Conservation (phyloP, 129 eudicot species). For the Chrysanthemum seticuspe region DNA sequence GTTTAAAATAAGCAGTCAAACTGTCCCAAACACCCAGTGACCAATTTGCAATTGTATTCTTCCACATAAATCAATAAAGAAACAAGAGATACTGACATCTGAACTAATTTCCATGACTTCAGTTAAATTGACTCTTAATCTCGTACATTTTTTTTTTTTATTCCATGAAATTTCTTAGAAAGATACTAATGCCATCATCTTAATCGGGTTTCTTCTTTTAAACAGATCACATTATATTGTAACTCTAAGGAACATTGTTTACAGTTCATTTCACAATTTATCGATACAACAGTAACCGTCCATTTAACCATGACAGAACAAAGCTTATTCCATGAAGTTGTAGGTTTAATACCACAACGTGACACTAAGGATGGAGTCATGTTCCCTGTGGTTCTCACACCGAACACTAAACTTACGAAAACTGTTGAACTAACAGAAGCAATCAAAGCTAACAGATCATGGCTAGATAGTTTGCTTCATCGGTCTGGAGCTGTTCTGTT, state of each 20-base stretch:
- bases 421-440: conserved; percentile 31
- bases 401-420: conserved; percentile 17
- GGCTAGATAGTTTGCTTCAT: conserved; percentile 35
- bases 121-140: too few species aligned
- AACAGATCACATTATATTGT: neutral
- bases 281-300: neutral
- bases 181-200: neutral
- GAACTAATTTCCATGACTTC: too few species aligned
- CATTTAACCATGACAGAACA: conserved; percentile 33
- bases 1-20: too few species aligned
- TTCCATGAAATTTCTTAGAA: neutral
- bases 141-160: neutral
- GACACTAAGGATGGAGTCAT: conserved; percentile 4
- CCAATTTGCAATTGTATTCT: neutral
- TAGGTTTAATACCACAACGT: conserved; percentile 26
- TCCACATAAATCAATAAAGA: neutral
- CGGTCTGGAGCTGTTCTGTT: conserved; percentile 34
- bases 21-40: too few species aligned
- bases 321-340: conserved; percentile 39
- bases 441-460: conserved; percentile 42
- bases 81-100: too few species aligned
- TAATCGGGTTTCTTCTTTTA: too few species aligned
- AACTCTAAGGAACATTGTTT: neutral
- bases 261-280: neutral
- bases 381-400: conserved; percentile 35